Evolutionary conservation across 2,329 filamentous ascomycete species (phyloP).

Genomic region (Diplodia intermedia): DNA sequence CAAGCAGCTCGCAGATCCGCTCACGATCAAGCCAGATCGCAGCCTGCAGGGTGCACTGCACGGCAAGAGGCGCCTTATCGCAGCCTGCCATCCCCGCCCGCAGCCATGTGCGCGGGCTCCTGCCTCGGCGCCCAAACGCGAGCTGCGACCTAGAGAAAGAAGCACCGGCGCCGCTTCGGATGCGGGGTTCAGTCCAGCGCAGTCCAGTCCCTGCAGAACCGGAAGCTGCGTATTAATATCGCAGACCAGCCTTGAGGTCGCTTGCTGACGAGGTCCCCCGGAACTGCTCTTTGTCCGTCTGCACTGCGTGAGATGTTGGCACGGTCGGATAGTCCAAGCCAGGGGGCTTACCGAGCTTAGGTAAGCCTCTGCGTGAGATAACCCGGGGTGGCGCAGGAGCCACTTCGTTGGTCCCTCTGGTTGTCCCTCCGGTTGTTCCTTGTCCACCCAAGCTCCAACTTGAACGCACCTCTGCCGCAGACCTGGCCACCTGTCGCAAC

Average conservation of each 20-base stretch:
- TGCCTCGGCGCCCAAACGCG: constrained; percentile 9
- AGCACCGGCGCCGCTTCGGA: background rate
- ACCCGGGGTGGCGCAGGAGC: background rate
- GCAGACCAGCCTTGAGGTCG: too few relatives aligned
- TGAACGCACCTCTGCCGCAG: constrained; percentile 1
- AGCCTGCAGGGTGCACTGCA: constrained; percentile 2
- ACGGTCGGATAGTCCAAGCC: background rate
- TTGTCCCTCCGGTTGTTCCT: background rate
- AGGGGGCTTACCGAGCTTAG: background rate
- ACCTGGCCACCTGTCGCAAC: background rate
- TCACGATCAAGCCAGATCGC: constrained; percentile 24
- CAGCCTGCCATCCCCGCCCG: background rate
- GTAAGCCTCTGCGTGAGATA: background rate
- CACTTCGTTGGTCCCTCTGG: background rate
- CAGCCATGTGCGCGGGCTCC: background rate
- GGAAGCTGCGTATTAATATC: too few relatives aligned
- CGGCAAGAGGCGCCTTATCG: constrained; percentile 6
- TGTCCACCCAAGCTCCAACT: constrained; percentile 7
- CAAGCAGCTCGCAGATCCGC: constrained; percentile 5
- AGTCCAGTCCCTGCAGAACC: background rate
- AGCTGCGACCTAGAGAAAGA: constrained; percentile 2
- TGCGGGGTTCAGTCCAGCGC: background rate
- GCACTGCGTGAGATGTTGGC: background rate
- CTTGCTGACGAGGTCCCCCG: background rate
- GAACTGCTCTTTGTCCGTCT: background rate